phyloP scores from a whole-genome alignment of 1,139 yeast species.

The Scheffersomyces parashehatae region DNA sequence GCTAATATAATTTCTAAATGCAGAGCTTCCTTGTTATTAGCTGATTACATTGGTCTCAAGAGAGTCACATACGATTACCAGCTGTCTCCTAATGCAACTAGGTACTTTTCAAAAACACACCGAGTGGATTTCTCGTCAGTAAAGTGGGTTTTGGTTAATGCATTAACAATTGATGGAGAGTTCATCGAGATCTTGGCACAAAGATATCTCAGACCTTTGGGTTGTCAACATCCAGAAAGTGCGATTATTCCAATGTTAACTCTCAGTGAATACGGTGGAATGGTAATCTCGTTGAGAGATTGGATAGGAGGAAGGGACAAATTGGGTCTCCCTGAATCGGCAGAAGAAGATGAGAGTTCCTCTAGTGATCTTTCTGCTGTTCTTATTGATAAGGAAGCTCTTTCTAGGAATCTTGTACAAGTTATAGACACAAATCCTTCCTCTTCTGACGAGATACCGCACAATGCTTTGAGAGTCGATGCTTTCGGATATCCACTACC shows the following conservation, averaged over 20 bases:
- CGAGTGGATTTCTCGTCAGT: constrained; percentile 79
- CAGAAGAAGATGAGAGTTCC: constrained; percentile 32
- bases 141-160: constrained; percentile 87
- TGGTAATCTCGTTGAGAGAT: constrained; percentile 88
- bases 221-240: constrained; percentile 74
- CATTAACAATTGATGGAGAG: constrained; percentile 92
- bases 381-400: constrained; percentile 75
- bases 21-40: constrained; percentile 70
- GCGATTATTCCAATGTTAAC: constrained; percentile 90
- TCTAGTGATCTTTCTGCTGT: constrained; percentile 64
- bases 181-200: constrained; percentile 89
- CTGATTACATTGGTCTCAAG: constrained; percentile 89
- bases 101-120: constrained; percentile 75
- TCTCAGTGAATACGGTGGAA: constrained; percentile 92
- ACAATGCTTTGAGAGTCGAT: constrained; percentile 66
- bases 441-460: constrained; percentile 51
- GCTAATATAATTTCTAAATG: constrained; percentile 76
- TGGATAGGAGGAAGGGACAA: constrained; percentile 77
- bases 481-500: constrained; percentile 95
- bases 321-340: constrained; percentile 45
- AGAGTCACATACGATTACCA: constrained; percentile 93
- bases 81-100: constrained; percentile 81
- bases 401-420: constrained; percentile 76
- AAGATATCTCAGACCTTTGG: constrained; percentile 87
- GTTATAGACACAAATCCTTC: constrained; percentile 64